Evolutionary conservation across 176 grass and related monocot species (phyloP).

Genomic region (Eragrostis nindensis): DNA sequence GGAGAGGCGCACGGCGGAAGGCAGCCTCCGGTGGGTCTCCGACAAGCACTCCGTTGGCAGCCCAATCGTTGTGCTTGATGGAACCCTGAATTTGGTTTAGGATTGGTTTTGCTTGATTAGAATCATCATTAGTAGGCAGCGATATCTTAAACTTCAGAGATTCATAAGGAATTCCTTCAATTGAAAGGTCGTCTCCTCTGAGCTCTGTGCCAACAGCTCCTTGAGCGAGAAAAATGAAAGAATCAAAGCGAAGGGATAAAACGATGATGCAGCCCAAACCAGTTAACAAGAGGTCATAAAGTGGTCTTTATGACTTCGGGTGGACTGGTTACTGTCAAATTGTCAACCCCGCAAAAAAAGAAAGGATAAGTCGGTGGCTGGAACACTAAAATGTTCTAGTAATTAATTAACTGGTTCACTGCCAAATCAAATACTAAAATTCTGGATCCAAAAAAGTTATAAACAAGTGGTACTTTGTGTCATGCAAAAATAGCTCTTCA

Average conservation of each 20-base stretch:
- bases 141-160: neutral
- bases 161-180: neutral
- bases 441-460: too few relatives aligned
- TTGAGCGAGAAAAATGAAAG: neutral
- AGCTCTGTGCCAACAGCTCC: neutral
- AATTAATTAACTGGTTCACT: too few relatives aligned
- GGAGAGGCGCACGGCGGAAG: neutral
- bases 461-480: too few relatives aligned
- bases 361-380: too few relatives aligned
- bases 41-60: constrained; percentile 52
- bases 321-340: too few relatives aligned
- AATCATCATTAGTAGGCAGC: neutral
- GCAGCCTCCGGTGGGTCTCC: constrained; percentile 68
- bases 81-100: constrained; percentile 17
- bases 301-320: too few relatives aligned
- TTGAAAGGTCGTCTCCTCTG: neutral
- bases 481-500: too few relatives aligned
- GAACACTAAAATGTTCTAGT: too few relatives aligned
- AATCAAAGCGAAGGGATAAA: neutral
- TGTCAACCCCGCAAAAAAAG: too few relatives aligned
- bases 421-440: too few relatives aligned
- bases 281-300: too few relatives aligned
- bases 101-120: neutral
- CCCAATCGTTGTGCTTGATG: constrained; percentile 47
- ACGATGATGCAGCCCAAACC: too few relatives aligned